Percentiles rank a stretch among this genome's conserved stretches.
These are phyloP conservation scores for Leavenworthia alabamica DNA, from an alignment of 345 rosid species.

Conservation along the genomic window DNA sequence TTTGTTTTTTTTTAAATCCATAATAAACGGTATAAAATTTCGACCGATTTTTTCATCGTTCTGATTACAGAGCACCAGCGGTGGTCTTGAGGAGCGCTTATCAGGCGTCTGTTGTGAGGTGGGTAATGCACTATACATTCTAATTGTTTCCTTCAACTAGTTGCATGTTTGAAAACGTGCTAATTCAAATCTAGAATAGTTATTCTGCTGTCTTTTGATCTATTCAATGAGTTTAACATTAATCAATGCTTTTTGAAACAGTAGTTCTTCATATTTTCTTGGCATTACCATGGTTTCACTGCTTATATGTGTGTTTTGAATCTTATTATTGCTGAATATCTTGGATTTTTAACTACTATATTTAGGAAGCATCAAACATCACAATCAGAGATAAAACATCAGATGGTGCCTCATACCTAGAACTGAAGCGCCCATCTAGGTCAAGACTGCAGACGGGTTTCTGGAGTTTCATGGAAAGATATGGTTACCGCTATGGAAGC, in stretches of 20 bases:
- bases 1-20: not conserved
- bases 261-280: not conserved
- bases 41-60: constrained; percentile 20
- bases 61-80: constrained; percentile 46
- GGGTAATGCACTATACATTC: constrained; percentile 23
- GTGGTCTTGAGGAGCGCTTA: constrained; percentile 64
- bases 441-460: constrained; percentile 31
- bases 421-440: constrained; percentile 64
- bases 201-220: not conserved
- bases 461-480: constrained; percentile 86
- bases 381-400: constrained; percentile 45
- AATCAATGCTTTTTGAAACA: constrained; percentile 4
- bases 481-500: constrained; percentile 79
- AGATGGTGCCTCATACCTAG: constrained; percentile 60
- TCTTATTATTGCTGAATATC: not conserved
- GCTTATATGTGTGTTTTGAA: constrained; percentile 1
- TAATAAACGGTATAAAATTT: not conserved
- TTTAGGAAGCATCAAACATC: constrained; percentile 63
- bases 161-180: constrained; percentile 4
- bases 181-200: not conserved
- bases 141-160: constrained; percentile 10
- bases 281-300: constrained; percentile 2
- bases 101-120: constrained; percentile 82
- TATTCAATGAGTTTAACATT: not conserved
- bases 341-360: constrained; percentile 14